These are phyloP conservation scores for Aspergillus pseudonomiae DNA, from an alignment of 2,329 filamentous ascomycete species.

Conservation along the genomic window DNA sequence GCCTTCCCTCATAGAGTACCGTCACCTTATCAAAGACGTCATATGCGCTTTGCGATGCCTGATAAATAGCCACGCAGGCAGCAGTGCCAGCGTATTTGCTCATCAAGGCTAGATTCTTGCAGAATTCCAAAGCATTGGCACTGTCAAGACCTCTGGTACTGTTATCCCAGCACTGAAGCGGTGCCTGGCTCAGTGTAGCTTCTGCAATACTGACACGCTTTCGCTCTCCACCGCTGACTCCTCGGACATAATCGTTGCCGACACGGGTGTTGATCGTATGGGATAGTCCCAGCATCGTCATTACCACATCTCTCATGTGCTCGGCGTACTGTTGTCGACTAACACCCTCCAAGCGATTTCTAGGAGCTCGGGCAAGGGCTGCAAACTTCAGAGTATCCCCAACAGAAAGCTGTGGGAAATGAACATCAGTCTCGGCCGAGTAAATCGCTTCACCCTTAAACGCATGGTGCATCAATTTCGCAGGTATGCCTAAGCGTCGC, in stretches of 20 bases:
- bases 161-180: conserved; percentile 53
- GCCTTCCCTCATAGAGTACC: conserved; percentile 69
- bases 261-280: conserved; percentile 57
- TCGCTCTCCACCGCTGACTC: conserved; percentile 63
- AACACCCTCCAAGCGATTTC: conserved; percentile 42
- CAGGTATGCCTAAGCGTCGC: conserved; percentile 35
- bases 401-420: conserved; percentile 77
- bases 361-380: conserved; percentile 63
- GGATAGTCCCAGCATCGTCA: conserved; percentile 48
- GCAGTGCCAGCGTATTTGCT: conserved; percentile 54
- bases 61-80: conserved; percentile 61
- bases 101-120: conserved; percentile 53
- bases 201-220: conserved; percentile 67
- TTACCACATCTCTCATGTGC: conserved; percentile 50
- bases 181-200: conserved; percentile 50
- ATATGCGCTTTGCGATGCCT: conserved; percentile 51
- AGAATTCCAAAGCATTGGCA: conserved; percentile 61
- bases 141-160: conserved; percentile 56
- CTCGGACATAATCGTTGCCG: conserved; percentile 61
- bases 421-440: conserved; percentile 80
- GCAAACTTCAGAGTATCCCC: conserved; percentile 80
- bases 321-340: conserved; percentile 47
- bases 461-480: conserved; percentile 61
- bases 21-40: conserved; percentile 69
- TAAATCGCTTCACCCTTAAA: conserved; percentile 88